A percentile compares a stretch with the other conserved stretches of the same genome.
phyloP scores from a whole-genome alignment of 768 basidiomycete genomes.

The Pisolithus marmoratus region DNA sequence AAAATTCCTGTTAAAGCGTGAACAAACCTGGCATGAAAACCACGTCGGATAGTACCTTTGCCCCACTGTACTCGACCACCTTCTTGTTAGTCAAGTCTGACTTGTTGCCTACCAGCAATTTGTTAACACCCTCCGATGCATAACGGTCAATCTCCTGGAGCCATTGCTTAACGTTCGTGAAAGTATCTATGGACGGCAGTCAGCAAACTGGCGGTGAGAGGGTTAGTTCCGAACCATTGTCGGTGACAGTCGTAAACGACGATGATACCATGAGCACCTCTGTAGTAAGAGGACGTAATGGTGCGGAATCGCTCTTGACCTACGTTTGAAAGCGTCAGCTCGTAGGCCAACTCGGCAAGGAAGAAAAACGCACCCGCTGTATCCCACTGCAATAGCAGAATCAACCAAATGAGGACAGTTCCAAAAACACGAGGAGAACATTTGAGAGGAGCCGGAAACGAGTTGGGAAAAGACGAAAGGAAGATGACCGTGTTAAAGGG shows the following conservation, averaged over 20 bases:
- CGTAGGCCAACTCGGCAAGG: not conserved
- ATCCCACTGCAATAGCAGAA: constrained; percentile 63
- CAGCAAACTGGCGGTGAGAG: constrained; percentile 1
- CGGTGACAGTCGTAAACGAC: constrained; percentile 98
- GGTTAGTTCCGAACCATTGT: constrained; percentile 56
- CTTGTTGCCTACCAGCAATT: constrained; percentile 97
- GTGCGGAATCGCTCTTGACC: constrained; percentile 98
- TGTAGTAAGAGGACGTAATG: constrained; percentile 99
- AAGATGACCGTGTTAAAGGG: not conserved
- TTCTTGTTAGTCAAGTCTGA: constrained; percentile 97
- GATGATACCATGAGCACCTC: constrained; percentile 97
- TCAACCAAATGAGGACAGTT: constrained; percentile 9
- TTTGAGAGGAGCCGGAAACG: not conserved
- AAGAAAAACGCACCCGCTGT: constrained; percentile 68
- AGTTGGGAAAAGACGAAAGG: not conserved
- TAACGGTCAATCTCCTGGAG: constrained; percentile 91
- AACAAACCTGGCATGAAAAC: not conserved
- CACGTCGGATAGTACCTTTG: constrained; percentile 54
- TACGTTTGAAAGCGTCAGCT: constrained; percentile 23
- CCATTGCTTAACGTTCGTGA: constrained; percentile 94
- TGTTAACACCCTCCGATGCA: constrained; percentile 98
- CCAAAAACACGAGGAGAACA: not conserved
- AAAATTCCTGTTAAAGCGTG: constrained; percentile 67
- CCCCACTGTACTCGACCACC: constrained; percentile 84
- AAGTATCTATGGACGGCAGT: constrained; percentile 61